Percentiles rank a stretch among this genome's conserved stretches.
phyloP scores from a whole-genome alignment of 495 filamentous ascomycete genomes.

The Penicillium angulare region DNA sequence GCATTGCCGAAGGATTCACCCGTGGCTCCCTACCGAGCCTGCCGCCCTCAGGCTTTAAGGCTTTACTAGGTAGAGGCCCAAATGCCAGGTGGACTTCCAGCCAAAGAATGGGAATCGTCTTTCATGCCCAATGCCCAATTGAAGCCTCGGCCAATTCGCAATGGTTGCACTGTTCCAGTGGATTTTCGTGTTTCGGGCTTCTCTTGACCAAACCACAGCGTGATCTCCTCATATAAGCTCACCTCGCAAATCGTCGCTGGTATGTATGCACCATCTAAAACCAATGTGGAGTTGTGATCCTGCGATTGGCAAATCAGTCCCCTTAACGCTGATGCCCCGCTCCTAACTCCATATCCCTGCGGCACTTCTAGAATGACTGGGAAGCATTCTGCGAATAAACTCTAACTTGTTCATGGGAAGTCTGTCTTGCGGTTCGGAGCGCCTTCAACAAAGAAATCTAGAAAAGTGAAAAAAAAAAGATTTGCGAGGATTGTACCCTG shows the following conservation, averaged over 20 bases:
- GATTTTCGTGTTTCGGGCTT: no score
- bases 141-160: conserved; percentile 19
- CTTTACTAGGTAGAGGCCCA: conserved; percentile 7
- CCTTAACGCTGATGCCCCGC: background rate
- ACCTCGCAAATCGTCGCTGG: background rate
- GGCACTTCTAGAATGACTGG: background rate
- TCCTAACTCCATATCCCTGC: background rate
- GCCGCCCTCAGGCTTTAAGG: no score
- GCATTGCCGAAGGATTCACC: conserved; percentile 6
- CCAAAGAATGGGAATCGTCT: conserved; percentile 8
- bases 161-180: conserved; percentile 9
- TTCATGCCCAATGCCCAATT: conserved; percentile 30
- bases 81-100: background rate
- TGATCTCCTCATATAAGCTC: background rate
- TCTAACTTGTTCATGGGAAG: background rate
- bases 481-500: background rate
- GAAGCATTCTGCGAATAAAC: background rate
- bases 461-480: background rate
- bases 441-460: background rate
- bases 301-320: conserved; percentile 1
- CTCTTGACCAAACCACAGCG: no score
- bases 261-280: background rate
- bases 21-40: conserved; percentile 1
- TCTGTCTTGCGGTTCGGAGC: background rate
- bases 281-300: background rate